Base-by-base conservation (phyloP, 2,329 filamentous ascomycete genomes). In the Berkeleyomyces basicola region DNA sequence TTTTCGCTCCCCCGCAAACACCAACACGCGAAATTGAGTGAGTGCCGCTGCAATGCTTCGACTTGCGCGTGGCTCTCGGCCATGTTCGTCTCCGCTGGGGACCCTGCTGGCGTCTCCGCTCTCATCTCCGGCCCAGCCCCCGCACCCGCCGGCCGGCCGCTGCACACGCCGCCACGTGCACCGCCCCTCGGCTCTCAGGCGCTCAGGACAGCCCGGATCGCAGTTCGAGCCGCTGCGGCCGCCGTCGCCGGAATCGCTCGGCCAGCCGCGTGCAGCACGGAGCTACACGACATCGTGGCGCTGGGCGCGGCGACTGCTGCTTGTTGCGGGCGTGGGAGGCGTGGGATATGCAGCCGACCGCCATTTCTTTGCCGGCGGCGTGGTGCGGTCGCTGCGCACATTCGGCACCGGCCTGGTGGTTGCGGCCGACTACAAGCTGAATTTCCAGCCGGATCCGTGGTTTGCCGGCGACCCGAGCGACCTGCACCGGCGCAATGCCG, bases 361-460 rank as follows among this genome's bases (percentile, higher is more conserved):
- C 11, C 80, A 86, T 67, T 78, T 88, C 70, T 95, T 93, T 73
- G 88, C 90, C 59, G 86, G 88, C 0, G 86, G 88, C 10, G 75
- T 96, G 36, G 83, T 81, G 44, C 87, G 93, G 63, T 92, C 88
- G 33, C 73, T 87, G 49, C 86, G 87, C 49, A 96, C 93, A 0
- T 96, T 97, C 72, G 79, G 80, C 47, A 83, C 83, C 2, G 92
- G 90, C 6, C 75, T 95, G 9, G 70, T 91, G 55, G 87, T 95
- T 14, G 92, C 91, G 0, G 70, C 91, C 33, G 93, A 99, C 76
- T 97, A 99, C 78, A 97, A 96, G 76, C 78, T 97, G 72, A 97
- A 99, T 74, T 99, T 99, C 73, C 83, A 89, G 4, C 80, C 88
- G 4, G 77, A 90, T 67, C 91, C 92, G 5, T 80, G 85, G 59